Conservation (phyloP, 371 early-diverging fungal genomes). For the Mucor ambiguus region DNA sequence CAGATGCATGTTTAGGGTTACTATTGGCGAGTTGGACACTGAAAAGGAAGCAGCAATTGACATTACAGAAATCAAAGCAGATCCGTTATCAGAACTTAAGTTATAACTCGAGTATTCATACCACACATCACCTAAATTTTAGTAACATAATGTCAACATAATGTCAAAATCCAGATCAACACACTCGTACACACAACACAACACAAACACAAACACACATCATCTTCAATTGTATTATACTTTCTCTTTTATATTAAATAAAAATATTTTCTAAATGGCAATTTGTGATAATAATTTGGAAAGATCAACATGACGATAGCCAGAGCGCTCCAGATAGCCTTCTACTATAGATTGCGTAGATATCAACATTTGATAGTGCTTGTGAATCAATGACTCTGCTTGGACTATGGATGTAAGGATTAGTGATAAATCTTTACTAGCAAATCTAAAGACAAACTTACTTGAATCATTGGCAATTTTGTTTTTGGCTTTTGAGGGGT, state of each 20-base stretch:
- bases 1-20: constrained; percentile 27
- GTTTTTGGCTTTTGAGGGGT: constrained; percentile 38
- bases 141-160: too few species aligned
- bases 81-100: constrained; percentile 35
- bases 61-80: constrained; percentile 46
- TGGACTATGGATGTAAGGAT: constrained; percentile 19
- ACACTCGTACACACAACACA: background rate
- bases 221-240: constrained; percentile 1
- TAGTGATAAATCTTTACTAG: background rate
- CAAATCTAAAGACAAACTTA: background rate
- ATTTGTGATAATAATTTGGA: constrained; percentile 46
- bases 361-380: constrained; percentile 24
- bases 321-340: constrained; percentile 60
- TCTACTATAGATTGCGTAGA: constrained; percentile 51
- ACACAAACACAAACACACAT: constrained; percentile 1
- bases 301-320: constrained; percentile 67
- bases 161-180: background rate
- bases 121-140: too few species aligned
- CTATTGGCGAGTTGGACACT: constrained; percentile 51
- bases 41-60: constrained; percentile 51
- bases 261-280: constrained; percentile 10
- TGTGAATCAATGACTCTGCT: constrained; percentile 30
- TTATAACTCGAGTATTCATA: constrained; percentile 17
- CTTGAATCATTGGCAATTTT: constrained; percentile 5
- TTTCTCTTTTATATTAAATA: background rate